Conservation (phyloP, 495 filamentous ascomycete genomes). For the Neurospora discreta region DNA sequence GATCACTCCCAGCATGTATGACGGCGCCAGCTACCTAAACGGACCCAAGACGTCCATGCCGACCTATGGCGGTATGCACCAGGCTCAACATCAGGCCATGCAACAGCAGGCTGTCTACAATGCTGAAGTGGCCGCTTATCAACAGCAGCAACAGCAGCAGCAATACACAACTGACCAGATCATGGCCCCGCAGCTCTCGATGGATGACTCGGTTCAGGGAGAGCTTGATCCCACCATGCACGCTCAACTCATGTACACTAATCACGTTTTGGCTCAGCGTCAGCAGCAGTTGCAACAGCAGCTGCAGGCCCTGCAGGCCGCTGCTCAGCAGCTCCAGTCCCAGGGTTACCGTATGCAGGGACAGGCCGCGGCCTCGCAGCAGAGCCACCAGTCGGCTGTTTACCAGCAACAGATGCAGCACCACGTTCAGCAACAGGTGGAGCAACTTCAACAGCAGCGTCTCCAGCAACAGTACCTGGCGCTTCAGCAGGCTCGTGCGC, state of each 20-base stretch:
- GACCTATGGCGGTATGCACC: conserved; percentile 22
- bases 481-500: background rate
- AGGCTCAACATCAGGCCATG: conserved; percentile 5
- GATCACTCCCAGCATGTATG: conserved; percentile 39
- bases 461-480: background rate
- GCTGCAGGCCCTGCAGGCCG: conserved; percentile 43
- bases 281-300: conserved; percentile 70
- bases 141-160: conserved; percentile 20
- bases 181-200: conserved; percentile 65
- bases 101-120: conserved; percentile 6
- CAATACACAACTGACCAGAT: conserved; percentile 60
- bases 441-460: conserved; percentile 31
- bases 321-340: conserved; percentile 74
- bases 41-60: conserved; percentile 44
- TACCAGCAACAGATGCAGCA: conserved; percentile 34
- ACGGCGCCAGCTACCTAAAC: conserved; percentile 27
- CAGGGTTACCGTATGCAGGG: conserved; percentile 54
- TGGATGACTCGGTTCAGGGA: conserved; percentile 51
- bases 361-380: conserved; percentile 32
- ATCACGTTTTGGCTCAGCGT: conserved; percentile 75
- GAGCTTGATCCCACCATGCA: conserved; percentile 74
- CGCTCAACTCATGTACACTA: conserved; percentile 73
- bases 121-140: background rate
- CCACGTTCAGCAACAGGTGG: conserved; percentile 18
- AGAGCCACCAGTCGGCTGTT: conserved; percentile 30